Conservation (phyloP, 768 basidiomycete species). For the Phanerodontia chrysosporium region DNA sequence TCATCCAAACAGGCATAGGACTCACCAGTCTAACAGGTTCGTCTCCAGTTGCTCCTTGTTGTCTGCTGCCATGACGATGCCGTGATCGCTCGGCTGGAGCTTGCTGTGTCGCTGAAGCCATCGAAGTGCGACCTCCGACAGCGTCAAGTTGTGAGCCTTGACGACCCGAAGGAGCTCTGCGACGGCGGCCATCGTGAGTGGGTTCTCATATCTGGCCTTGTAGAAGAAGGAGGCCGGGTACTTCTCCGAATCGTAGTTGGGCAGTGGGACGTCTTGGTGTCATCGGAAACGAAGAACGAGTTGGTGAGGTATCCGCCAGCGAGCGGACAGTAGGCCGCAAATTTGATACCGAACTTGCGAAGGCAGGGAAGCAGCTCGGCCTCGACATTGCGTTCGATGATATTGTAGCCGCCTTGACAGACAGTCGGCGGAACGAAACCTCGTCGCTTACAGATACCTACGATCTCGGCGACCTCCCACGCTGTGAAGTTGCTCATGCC, state of each 20-base stretch:
- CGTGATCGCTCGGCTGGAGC: slow-evolving; percentile 36
- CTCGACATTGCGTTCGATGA: slow-evolving; percentile 44
- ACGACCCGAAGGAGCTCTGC: slow-evolving; percentile 32
- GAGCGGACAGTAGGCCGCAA: slow-evolving; percentile 56
- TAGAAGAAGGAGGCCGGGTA: slow-evolving; percentile 34
- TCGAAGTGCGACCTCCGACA: slow-evolving; percentile 52
- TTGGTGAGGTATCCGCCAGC: slow-evolving; percentile 59
- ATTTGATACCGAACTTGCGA: slow-evolving; percentile 51
- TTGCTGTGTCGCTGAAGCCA: slow-evolving; percentile 58
- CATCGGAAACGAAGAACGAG: slow-evolving; percentile 36
- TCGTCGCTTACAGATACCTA: slow-evolving; percentile 50
- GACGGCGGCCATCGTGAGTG: background rate
- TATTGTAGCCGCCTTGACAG: slow-evolving; percentile 52
- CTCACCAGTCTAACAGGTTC: slow-evolving; percentile 36
- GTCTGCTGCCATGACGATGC: slow-evolving; percentile 46
- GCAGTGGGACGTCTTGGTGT: slow-evolving; percentile 21
- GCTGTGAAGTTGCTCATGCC: slow-evolving; percentile 58
- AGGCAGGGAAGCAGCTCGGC: slow-evolving; percentile 52
- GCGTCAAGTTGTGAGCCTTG: slow-evolving; percentile 37
- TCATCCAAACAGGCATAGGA: background rate
- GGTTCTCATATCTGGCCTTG: background rate
- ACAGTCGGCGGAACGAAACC: slow-evolving; percentile 51
- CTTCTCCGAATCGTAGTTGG: slow-evolving; percentile 37
- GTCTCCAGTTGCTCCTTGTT: slow-evolving; percentile 40
- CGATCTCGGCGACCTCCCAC: slow-evolving; percentile 62